phyloP scores from a whole-genome alignment of 202 grass and related monocot genomes.

The Bolboschoenoplectus hybrid region DNA sequence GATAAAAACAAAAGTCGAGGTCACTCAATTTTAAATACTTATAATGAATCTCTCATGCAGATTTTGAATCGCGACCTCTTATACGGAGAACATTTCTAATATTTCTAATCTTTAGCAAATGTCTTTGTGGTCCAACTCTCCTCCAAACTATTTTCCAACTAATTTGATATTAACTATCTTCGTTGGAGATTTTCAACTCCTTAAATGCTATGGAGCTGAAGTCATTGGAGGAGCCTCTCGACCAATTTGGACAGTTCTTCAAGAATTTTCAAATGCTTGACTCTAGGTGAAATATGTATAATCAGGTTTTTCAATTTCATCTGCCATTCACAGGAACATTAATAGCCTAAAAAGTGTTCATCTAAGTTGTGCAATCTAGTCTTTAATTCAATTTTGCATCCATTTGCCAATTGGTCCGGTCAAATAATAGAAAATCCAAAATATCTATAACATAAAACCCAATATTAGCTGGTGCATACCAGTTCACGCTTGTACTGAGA shows the following conservation, averaged over 20 bases:
- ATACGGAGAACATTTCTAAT: too few species aligned
- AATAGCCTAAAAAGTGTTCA: neutral
- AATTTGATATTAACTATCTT: conserved; percentile 4
- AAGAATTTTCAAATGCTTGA: conserved; percentile 92
- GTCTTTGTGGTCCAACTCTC: too few species aligned
- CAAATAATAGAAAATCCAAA: neutral
- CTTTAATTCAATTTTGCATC: neutral
- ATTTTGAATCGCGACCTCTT: too few species aligned
- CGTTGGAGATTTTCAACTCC: conserved; percentile 80
- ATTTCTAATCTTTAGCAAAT: too few species aligned
- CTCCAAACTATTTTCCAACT: too few species aligned
- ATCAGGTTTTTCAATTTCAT: conserved; percentile 29
- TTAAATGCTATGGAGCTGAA: conserved; percentile 95
- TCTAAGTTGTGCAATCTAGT: neutral
- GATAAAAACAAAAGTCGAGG: too few species aligned
- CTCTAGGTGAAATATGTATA: conserved; percentile 64
- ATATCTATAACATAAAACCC: neutral
- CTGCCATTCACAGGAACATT: neutral
- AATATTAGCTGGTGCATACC: conserved; percentile 7
- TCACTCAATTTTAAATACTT: too few species aligned
- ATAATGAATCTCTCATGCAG: too few species aligned
- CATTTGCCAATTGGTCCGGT: neutral
- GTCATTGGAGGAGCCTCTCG: conserved; percentile 82
- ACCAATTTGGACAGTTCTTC: conserved; percentile 85
- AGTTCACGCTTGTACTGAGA: neutral